Evolutionary conservation across 2,329 filamentous ascomycete genomes (phyloP), one percentile per base, ranked within the genome.

Genomic region (Chrysosporium keratinophilum): DNA sequence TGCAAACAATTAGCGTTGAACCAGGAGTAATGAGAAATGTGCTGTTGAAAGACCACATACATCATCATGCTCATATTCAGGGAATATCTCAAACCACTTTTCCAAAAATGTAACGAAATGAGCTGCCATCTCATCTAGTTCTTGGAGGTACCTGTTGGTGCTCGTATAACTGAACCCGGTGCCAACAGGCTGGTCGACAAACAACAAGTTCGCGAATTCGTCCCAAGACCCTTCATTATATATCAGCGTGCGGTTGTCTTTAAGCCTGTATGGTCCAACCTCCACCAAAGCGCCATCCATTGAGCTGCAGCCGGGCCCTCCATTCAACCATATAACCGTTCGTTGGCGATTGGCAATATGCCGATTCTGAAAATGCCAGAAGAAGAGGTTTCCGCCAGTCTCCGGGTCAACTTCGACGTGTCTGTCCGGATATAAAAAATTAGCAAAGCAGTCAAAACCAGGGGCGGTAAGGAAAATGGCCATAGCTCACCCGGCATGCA

Each of bases 271-370:
- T 1, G 93, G 93, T 0, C 93, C 93, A 59, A 98, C 81, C 70
- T 98, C 93, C 83, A 97, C 97, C 76, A 97, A 71, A 1, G 88
- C 89, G 61, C 91, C 93, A 69, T 98, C 94, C 78, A 96, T 90
- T 28, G 91, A 97, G 69, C 89, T 96, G 71, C 93, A 98, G 28
- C 94, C 93, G 1, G 93, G 93, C 0, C 93, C 94, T 52, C 93
- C 94, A 67, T 98, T 98, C 55, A 98, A 74, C 93, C 94, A 98
- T 64, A 98, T 83, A 10, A 98, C 86, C 2, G 90, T 95, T 55
- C 93, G 82, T 68, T 93, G 87, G 62, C 80, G 82, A 67, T 97
- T 87, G 54, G 89, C 91, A 61, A 98, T 95, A 69, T 98, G 93
- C 61, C 87, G 81, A 67, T 97, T 97, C 67, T 95, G 83, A 67